Percentiles rank a stretch among this genome's conserved stretches.
These are phyloP conservation scores for Mrakiaceae sp. DNA, from an alignment of 1,284 basidiomycete species.

Conservation along the genomic window DNA sequence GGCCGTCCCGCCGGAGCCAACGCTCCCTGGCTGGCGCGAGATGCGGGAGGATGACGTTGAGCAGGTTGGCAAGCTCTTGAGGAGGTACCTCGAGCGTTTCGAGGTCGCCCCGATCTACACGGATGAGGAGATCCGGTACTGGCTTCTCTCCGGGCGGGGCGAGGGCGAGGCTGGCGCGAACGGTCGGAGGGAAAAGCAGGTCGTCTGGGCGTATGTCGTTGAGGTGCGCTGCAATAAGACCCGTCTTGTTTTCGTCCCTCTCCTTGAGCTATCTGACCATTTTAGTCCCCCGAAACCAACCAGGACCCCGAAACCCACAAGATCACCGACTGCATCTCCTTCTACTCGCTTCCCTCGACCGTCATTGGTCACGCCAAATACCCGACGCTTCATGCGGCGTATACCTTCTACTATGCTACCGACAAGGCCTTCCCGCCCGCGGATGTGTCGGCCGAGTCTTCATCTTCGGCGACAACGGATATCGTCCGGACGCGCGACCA, in stretches of 20 bases:
- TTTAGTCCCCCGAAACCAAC: too few species aligned
- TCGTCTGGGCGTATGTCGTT: conserved; percentile 93
- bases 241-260: neutral
- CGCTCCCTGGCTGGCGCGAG: conserved; percentile 64
- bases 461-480: conserved; percentile 7
- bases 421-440: conserved; percentile 44
- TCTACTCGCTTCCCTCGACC: conserved; percentile 91
- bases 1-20: conserved; percentile 45
- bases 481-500: conserved; percentile 15
- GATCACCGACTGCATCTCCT: conserved; percentile 93
- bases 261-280: neutral
- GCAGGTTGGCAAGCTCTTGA: conserved; percentile 61
- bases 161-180: conserved; percentile 44
- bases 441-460: neutral
- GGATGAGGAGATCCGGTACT: conserved; percentile 73
- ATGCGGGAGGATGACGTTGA: conserved; percentile 72
- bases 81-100: conserved; percentile 74
- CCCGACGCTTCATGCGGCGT: conserved; percentile 68
- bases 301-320: conserved; percentile 68
- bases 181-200: conserved; percentile 59
- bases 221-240: conserved; percentile 49
- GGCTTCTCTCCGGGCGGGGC: conserved; percentile 77
- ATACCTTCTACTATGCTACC: conserved; percentile 84
- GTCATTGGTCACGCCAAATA: conserved; percentile 58
- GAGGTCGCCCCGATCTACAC: conserved; percentile 69